These are phyloP conservation scores for Curvularia spicifera DNA, from an alignment of 2,329 filamentous ascomycete species.

Conservation along the genomic window DNA sequence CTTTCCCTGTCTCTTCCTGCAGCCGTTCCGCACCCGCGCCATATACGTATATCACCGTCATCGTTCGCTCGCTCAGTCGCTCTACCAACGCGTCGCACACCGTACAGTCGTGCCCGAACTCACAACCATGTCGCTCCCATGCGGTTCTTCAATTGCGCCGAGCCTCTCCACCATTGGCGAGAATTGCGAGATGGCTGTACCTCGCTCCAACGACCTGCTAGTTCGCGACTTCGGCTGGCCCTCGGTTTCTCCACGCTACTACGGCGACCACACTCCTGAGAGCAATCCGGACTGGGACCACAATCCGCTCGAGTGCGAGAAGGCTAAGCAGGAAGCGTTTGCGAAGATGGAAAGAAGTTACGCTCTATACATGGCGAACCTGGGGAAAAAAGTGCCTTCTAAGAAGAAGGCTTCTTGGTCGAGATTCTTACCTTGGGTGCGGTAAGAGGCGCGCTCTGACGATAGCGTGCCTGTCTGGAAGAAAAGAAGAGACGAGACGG, in stretches of 20 bases:
- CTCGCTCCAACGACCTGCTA: conserved; percentile 13
- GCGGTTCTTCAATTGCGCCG: conserved; percentile 17
- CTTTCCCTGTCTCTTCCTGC: neutral
- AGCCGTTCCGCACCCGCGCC: neutral
- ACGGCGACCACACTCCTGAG: conserved; percentile 35
- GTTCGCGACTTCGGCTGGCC: conserved; percentile 37
- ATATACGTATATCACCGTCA: conserved; percentile 5
- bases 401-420: conserved; percentile 32
- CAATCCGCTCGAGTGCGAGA: conserved; percentile 31
- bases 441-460: conserved; percentile 3
- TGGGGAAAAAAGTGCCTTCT: conserved; percentile 15
- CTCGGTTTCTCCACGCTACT: conserved; percentile 30
- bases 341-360: conserved; percentile 34
- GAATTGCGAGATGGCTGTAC: conserved; percentile 15
- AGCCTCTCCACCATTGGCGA: conserved; percentile 23
- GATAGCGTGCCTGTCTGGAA: conserved; percentile 2
- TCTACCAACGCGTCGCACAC: conserved; percentile 14
- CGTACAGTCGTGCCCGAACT: conserved; percentile 1
- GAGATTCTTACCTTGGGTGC: conserved; percentile 28
- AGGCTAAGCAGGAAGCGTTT: conserved; percentile 30
- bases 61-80: neutral
- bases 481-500: neutral
- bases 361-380: conserved; percentile 34
- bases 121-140: conserved; percentile 20
- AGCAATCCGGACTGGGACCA: conserved; percentile 37